Percentiles rank a stretch among this genome's conserved stretches.
These are phyloP conservation scores for Ophiocordyceps camponoti-floridani DNA, from an alignment of 2,329 filamentous ascomycete genomes.

Conservation along the genomic window DNA sequence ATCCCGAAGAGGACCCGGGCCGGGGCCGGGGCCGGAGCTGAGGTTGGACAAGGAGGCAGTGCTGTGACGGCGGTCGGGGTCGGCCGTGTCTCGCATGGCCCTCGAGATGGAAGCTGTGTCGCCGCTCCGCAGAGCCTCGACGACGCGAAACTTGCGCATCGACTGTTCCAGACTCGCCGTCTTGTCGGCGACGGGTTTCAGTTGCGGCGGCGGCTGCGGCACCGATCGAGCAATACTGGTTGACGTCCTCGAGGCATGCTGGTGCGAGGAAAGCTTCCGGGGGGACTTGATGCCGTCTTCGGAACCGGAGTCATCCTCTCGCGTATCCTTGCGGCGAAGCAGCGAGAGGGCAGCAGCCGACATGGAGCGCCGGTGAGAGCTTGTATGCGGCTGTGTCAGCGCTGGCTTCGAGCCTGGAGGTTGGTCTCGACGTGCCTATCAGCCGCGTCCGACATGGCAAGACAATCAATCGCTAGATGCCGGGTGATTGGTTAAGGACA, in stretches of 20 bases:
- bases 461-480: neutral
- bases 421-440: neutral
- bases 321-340: slow-evolving; percentile 32
- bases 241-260: slow-evolving; percentile 29
- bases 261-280: slow-evolving; percentile 8
- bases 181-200: slow-evolving; percentile 20
- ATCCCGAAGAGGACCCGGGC: slow-evolving; percentile 43
- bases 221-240: slow-evolving; percentile 18
- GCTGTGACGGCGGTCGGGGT: slow-evolving; percentile 34
- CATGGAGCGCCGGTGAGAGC: slow-evolving; percentile 33
- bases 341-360: slow-evolving; percentile 32
- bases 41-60: slow-evolving; percentile 13
- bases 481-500: neutral
- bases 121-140: slow-evolving; percentile 78
- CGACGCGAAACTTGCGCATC: slow-evolving; percentile 82
- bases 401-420: neutral
- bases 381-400: neutral
- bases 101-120: slow-evolving; percentile 83
- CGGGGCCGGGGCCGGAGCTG: slow-evolving; percentile 26
- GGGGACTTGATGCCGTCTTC: slow-evolving; percentile 21
- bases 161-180: slow-evolving; percentile 66
- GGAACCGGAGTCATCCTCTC: slow-evolving; percentile 33
- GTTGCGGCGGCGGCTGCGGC: slow-evolving; percentile 20
- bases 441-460: neutral
- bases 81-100: slow-evolving; percentile 52